Base-by-base conservation (phyloP, 495 filamentous ascomycete genomes). In the Xylaria cubensis region DNA sequence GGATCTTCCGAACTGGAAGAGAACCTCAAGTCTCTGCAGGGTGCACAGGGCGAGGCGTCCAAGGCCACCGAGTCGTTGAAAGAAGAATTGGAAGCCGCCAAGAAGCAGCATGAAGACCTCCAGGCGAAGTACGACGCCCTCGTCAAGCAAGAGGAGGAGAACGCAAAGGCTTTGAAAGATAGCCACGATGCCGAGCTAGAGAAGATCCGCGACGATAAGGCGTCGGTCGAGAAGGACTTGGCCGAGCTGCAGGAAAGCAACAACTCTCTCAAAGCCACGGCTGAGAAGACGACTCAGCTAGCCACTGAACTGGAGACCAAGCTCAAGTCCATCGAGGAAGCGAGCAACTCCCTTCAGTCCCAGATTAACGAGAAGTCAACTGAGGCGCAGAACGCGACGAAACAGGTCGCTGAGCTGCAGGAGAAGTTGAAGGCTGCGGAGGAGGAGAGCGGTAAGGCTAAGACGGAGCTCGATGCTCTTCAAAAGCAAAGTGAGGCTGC, bases 391-490 rank as follows among this genome's bases (percentile, higher is more conserved):
- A 56, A 64, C 36, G 69, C 69, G n/a, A 42, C 36, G 9, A 71
- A 71, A 39, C 26, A 72, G 19, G 64, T 64, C 3, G 46, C 64
- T 24, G 64, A 73, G 51, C 56, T 73, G 3, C n/a, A 69, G 26
- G 64, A 48, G 29, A 73, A 69, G 71, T 56, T 73, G 9, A 63
- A 69, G 56, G n/a, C 56, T 4, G 71, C 64, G 0, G 56, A 72
- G 53, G 64, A 63, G 53, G 63, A 67, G 50, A 62, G 41, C 55
- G n/a, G 19, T 24, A 59, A 71, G n/a, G 46, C 59, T 6, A 48
- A 71, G 51, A 21, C 59, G 5, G 62, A 66, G 51, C 12, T 72
- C 6, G 39, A 26, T 12, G 26, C 7, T 9, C 70, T 72, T 26
- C 70, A 62, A 9, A 34, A 66, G 29, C 36, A 72, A 13, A 44